These are phyloP conservation scores for Triadica sebifera DNA, from an alignment of 345 rosid species.

Conservation along the genomic window DNA sequence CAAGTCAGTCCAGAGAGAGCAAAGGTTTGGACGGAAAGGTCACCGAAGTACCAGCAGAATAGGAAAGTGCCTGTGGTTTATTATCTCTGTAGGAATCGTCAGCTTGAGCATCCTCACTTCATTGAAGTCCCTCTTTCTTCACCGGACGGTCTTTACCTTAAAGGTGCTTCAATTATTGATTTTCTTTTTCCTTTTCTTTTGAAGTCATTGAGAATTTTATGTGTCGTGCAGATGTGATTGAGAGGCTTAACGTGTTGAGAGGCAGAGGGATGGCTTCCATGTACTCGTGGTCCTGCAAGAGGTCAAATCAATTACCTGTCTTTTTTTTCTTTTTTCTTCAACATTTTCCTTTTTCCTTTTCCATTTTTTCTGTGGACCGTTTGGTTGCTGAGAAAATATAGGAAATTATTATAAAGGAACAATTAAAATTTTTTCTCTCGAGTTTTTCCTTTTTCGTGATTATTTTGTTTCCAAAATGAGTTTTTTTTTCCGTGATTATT, in stretches of 20 bases:
- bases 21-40: conserved; percentile 92
- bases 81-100: conserved; percentile 82
- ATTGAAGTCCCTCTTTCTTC: conserved; percentile 81
- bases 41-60: conserved; percentile 67
- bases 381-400: conserved; percentile 19
- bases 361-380: neutral
- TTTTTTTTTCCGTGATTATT: no score
- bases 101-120: conserved; percentile 99
- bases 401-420: no score
- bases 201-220: neutral
- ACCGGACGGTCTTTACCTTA: conserved; percentile 67
- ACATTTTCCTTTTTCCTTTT: neutral
- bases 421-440: no score
- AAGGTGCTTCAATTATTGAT: conserved; percentile 44
- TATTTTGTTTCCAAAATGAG: no score
- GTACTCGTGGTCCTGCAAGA: conserved; percentile 94
- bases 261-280: conserved; percentile 90
- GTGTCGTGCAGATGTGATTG: conserved; percentile 62
- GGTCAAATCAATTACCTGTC: conserved; percentile 36
- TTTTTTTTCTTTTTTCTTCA: neutral
- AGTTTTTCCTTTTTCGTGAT: no score
- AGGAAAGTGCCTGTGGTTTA: conserved; percentile 85
- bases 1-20: conserved; percentile 94
- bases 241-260: conserved; percentile 81
- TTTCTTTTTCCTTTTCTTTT: neutral